Conservation (phyloP, 805 yeast species). For the Lipomyces yamadae region DNA sequence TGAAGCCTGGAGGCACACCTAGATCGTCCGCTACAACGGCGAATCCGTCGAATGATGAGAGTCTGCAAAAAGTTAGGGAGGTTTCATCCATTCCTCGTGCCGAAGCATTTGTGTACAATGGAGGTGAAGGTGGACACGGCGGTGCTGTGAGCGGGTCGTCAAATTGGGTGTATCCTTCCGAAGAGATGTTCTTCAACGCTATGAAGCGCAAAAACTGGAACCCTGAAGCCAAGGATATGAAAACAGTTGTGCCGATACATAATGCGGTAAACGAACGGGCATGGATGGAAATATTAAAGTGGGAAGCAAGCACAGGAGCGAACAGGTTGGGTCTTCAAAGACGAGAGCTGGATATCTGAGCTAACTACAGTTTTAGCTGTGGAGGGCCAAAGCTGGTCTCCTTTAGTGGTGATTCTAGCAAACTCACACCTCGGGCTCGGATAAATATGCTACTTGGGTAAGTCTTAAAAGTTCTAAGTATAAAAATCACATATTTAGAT, state of each 20-base stretch:
- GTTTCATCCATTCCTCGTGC: conserved; percentile 77
- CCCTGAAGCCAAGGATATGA: conserved; percentile 83
- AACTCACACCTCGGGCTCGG: conserved; percentile 86
- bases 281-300: conserved; percentile 78
- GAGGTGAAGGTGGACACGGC: conserved; percentile 41
- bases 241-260: conserved; percentile 89
- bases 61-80: conserved; percentile 70
- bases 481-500: not conserved
- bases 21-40: conserved; percentile 12
- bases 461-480: not conserved
- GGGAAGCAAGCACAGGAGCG: conserved; percentile 64
- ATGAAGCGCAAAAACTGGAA: conserved; percentile 90
- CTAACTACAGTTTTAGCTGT: conserved; percentile 49
- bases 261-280: conserved; percentile 92
- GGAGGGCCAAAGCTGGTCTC: conserved; percentile 85
- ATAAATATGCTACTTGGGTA: conserved; percentile 60
- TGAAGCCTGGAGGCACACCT: conserved; percentile 38
- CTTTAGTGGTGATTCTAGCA: conserved; percentile 86
- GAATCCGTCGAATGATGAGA: not conserved
- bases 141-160: conserved; percentile 39
- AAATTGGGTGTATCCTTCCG: conserved; percentile 96
- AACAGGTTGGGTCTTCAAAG: conserved; percentile 44
- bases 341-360: not conserved
- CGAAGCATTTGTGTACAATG: conserved; percentile 42
- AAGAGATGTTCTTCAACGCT: conserved; percentile 91